Evolutionary conservation across 176 grass and related monocot genomes (phyloP).

Genomic region (Thalia dealbata): DNA sequence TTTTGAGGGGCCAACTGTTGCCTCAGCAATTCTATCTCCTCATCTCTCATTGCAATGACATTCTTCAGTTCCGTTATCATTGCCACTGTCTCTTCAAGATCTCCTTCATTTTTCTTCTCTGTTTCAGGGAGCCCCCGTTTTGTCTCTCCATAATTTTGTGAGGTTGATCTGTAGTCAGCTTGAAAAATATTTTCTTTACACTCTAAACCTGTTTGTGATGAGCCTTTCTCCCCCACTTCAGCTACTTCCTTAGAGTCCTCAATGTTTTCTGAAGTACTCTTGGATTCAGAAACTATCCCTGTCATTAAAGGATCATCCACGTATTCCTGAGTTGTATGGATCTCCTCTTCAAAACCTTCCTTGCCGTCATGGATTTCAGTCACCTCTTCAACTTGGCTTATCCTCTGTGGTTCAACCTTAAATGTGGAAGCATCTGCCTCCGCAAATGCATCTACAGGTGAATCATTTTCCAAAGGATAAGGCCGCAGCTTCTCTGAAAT

Average conservation of each 20-base stretch:
- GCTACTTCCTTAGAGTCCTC: background rate
- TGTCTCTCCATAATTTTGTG: constrained; percentile 64
- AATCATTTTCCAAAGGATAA: constrained; percentile 10
- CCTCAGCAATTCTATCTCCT: constrained; percentile 47
- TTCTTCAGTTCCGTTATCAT: constrained; percentile 54
- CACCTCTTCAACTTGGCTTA: background rate
- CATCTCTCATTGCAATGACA: constrained; percentile 71
- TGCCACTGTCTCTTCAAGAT: constrained; percentile 45
- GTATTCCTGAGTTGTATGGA: background rate
- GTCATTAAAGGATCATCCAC: background rate
- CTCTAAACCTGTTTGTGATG: constrained; percentile 31
- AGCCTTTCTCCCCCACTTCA: background rate
- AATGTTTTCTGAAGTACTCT: background rate
- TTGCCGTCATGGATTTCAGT: background rate
- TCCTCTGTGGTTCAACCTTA: background rate
- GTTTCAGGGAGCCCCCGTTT: constrained; percentile 51
- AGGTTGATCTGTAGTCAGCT: constrained; percentile 55
- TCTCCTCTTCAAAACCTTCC: background rate
- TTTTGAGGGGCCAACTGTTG: constrained; percentile 38
- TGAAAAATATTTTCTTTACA: constrained; percentile 43
- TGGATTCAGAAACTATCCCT: background rate
- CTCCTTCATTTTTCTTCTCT: constrained; percentile 65
- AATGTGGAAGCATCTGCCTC: background rate
- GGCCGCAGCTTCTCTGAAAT: constrained; percentile 57
- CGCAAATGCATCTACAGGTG: background rate